Evolutionary conservation across 192 early-diverging fungal genomes (phyloP).

Genomic region (Backusella macrospora): DNA sequence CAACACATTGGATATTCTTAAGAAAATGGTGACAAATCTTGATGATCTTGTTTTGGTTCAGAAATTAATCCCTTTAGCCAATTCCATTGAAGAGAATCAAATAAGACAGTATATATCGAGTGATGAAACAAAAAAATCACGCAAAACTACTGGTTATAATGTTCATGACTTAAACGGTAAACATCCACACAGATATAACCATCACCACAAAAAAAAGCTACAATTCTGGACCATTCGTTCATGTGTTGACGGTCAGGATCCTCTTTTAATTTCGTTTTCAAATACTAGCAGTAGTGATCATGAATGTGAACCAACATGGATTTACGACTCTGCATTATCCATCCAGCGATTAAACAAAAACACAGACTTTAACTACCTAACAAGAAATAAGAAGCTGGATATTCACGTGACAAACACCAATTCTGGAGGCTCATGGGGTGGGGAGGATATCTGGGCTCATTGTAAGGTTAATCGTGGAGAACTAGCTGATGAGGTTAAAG

Average conservation of each 20-base stretch:
- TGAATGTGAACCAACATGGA: too few species aligned
- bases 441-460: not conserved
- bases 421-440: not conserved
- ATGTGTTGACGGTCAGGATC: too few species aligned
- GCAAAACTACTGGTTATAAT: too few species aligned
- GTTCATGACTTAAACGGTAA: not conserved
- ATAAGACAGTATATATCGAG: not conserved
- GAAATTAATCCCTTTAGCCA: not conserved
- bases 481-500: not conserved
- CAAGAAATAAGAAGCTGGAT: not conserved
- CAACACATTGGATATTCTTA: not conserved
- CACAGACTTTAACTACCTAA: not conserved
- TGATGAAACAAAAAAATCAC: not conserved
- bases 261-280: not conserved
- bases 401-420: not conserved
- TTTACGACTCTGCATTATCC: not conserved
- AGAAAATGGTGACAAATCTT: not conserved
- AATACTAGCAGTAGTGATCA: too few species aligned
- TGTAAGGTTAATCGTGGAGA: too few species aligned
- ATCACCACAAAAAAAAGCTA: too few species aligned
- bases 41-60: not conserved
- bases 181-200: not conserved
- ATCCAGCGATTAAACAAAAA: not conserved
- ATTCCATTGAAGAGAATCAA: too few species aligned
- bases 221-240: not conserved